Evolutionary conservation across 73 alveolate genomes (phyloP).

Genomic region (Diophrys sp.): DNA sequence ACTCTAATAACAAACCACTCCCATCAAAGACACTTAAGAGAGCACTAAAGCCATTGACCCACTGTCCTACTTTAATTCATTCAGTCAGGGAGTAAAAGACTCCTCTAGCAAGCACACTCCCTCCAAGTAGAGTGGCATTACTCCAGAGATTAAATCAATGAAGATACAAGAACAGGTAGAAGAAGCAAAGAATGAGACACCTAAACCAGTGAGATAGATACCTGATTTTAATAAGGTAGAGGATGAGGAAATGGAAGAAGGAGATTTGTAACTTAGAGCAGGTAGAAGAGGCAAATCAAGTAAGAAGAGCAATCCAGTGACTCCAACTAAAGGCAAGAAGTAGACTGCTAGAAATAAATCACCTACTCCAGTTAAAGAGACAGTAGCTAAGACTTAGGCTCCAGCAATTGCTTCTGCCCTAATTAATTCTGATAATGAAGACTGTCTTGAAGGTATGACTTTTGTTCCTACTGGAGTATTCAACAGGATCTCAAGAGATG

Average conservation of each 20-base stretch:
- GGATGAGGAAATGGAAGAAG: conserved; percentile 10
- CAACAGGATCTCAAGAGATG: conserved; percentile 51
- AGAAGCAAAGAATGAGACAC: background rate
- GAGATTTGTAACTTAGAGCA: background rate
- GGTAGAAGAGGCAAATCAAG: background rate
- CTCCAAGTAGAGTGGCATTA: too few relatives aligned
- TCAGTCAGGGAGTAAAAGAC: too few relatives aligned
- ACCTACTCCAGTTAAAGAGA: conserved; percentile 1
- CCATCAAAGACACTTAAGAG: too few relatives aligned
- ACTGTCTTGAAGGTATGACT: conserved; percentile 61
- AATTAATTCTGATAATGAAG: background rate
- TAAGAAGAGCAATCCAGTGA: conserved; percentile 1
- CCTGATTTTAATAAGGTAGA: conserved; percentile 13
- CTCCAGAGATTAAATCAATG: too few relatives aligned
- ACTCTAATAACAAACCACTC: too few relatives aligned
- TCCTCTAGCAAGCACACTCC: too few relatives aligned
- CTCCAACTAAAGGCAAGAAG: background rate
- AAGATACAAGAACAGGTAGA: conserved; percentile 3
- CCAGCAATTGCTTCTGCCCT: background rate
- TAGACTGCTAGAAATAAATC: background rate
- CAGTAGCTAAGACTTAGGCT: too few relatives aligned
- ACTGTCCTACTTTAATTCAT: too few relatives aligned
- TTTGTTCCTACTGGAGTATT: conserved; percentile 91
- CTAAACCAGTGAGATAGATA: too few relatives aligned
- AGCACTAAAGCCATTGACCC: too few relatives aligned